Evolutionary conservation across 208 protist species (phyloP).

Genomic region (Acanthamoeba polyphaga): DNA sequence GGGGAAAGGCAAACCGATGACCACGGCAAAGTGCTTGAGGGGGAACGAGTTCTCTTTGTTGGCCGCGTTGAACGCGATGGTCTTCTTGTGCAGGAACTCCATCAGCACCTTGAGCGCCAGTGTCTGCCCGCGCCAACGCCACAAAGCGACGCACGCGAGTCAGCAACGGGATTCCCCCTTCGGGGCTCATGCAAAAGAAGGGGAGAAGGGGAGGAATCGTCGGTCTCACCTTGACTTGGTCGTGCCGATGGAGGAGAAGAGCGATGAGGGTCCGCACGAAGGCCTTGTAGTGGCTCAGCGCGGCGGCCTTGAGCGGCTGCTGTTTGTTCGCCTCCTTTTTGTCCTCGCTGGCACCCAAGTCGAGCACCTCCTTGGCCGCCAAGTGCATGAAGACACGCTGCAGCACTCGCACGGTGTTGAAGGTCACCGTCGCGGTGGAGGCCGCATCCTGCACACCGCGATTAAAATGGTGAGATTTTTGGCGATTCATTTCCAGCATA

Average conservation of each 20-base stretch:
- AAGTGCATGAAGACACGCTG: constrained; percentile 62
- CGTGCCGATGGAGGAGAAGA: constrained; percentile 31
- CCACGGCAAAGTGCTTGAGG: background rate
- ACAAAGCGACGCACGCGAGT: no score
- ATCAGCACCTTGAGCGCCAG: constrained; percentile 48
- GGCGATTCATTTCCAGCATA: background rate
- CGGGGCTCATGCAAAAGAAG: background rate
- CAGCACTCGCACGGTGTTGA: constrained; percentile 35
- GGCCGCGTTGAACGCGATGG: background rate
- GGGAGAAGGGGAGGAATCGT: background rate
- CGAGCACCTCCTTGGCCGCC: background rate
- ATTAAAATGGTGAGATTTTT: background rate
- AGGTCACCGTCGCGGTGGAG: constrained; percentile 13
- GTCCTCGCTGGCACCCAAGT: background rate
- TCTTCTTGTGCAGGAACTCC: constrained; percentile 51
- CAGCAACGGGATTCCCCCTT: background rate
- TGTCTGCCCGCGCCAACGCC: background rate
- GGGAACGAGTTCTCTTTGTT: constrained; percentile 15
- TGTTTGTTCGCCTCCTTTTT: background rate
- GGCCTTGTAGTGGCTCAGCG: background rate
- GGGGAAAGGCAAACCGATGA: constrained; percentile 4
- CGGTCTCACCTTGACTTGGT: constrained; percentile 55
- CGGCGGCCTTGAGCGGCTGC: background rate
- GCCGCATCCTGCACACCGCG: background rate
- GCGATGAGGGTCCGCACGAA: background rate